A percentile compares a stretch with the other conserved stretches of the same genome.
phyloP scores from a whole-genome alignment of 163 green algal genomes.

The Scenedesmus sp. region DNA sequence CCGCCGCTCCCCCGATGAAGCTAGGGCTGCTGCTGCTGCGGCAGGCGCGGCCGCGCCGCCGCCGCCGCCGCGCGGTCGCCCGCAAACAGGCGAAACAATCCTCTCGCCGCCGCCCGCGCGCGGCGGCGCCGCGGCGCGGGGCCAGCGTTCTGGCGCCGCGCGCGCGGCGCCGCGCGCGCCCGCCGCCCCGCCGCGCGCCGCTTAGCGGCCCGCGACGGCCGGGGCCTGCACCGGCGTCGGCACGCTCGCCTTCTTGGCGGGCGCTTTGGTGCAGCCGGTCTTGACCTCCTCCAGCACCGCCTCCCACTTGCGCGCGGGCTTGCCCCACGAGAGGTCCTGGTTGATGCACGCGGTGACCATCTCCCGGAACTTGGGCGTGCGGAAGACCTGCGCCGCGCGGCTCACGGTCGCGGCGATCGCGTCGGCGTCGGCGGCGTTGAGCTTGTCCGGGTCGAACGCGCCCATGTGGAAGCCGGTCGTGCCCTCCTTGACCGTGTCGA shows the following conservation, averaged over 20 bases:
- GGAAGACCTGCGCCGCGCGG: conserved; percentile 67
- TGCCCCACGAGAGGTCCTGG: conserved; percentile 89
- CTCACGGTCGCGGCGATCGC: conserved; percentile 74
- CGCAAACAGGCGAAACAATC: no score
- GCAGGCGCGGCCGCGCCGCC: no score
- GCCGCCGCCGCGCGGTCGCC: no score
- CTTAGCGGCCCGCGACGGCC: not conserved
- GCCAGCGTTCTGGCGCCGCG: no score
- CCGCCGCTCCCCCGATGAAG: no score
- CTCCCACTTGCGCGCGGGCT: conserved; percentile 97
- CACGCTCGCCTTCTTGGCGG: conserved; percentile 46
- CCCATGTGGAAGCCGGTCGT: conserved; percentile 99
- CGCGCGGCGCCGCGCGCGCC: no score
- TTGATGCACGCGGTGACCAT: conserved; percentile 93
- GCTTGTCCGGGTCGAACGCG: conserved; percentile 81
- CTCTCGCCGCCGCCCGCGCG: no score
- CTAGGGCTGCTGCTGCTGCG: no score
- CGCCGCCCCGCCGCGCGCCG: no score
- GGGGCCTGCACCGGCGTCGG: conserved; percentile 35
- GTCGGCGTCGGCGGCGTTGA: conserved; percentile 76
- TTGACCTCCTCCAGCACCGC: conserved; percentile 71
- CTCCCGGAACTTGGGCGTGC: conserved; percentile 75
- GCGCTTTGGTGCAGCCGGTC: conserved; percentile 29
- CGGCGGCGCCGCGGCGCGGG: no score
- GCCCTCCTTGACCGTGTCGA: conserved; percentile 98